phyloP scores from a whole-genome alignment of 805 yeast genomes.

The Ogataea corticis region DNA sequence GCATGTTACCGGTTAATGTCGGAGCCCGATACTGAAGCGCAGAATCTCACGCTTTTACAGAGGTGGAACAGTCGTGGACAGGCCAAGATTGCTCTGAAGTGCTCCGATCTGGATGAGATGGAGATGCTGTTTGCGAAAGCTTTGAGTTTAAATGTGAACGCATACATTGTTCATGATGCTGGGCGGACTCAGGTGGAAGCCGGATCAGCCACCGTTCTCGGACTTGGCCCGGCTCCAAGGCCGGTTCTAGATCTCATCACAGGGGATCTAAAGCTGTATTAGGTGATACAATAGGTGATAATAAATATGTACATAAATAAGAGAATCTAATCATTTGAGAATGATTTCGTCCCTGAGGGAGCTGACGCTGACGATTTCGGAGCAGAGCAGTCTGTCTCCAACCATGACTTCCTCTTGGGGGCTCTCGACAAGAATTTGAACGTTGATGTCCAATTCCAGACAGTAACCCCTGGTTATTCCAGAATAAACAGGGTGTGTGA shows the following conservation, averaged over 20 bases:
- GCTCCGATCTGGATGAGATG: constrained; percentile 67
- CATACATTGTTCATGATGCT: constrained; percentile 88
- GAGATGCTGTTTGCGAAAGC: constrained; percentile 80
- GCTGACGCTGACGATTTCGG: constrained; percentile 44
- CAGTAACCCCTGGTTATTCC: constrained; percentile 47
- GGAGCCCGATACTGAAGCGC: constrained; percentile 48
- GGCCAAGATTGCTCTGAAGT: constrained; percentile 88
- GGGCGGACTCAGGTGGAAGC: constrained; percentile 97
- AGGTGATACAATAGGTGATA: background rate
- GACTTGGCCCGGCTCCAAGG: constrained; percentile 96
- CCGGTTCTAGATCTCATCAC: constrained; percentile 78
- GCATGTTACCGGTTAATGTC: constrained; percentile 77
- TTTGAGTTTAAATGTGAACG: constrained; percentile 72
- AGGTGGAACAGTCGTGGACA: constrained; percentile 88
- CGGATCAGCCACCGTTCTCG: constrained; percentile 95
- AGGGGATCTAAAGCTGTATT: constrained; percentile 73
- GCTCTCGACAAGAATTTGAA: constrained; percentile 37
- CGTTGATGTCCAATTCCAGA: constrained; percentile 45
- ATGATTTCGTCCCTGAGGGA: constrained; percentile 40
- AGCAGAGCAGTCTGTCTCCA: constrained; percentile 50
- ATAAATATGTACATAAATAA: constrained; percentile 6
- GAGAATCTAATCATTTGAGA: constrained; percentile 22
- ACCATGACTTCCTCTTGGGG: constrained; percentile 29
- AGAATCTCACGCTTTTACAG: constrained; percentile 61
- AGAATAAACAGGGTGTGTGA: constrained; percentile 37